phyloP scores from a whole-genome alignment of 2,329 filamentous ascomycete genomes.

The Coniochaeta sp. region DNA sequence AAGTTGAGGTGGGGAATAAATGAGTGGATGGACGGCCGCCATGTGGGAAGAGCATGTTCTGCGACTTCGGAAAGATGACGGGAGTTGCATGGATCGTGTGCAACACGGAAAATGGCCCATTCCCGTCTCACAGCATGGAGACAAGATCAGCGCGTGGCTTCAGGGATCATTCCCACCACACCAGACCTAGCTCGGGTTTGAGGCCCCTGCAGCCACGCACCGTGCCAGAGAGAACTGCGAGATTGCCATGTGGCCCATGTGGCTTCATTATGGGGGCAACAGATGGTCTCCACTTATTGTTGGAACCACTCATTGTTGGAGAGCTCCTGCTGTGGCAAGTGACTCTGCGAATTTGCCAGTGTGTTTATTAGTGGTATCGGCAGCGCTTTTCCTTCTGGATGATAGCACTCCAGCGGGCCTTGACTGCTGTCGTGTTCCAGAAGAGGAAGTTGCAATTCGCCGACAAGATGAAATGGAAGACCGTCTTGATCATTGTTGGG shows the following conservation, averaged over 20 bases:
- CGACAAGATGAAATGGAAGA: neutral
- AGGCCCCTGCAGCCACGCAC: neutral
- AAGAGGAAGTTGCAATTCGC: neutral
- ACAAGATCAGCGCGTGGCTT: slow-evolving; percentile 2
- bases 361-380: neutral
- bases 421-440: neutral
- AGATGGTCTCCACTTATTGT: neutral
- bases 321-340: neutral
- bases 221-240: neutral
- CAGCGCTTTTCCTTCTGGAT: neutral
- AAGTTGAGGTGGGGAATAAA: too few species aligned
- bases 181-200: neutral
- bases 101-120: neutral
- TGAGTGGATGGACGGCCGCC: neutral
- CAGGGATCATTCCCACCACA: slow-evolving; percentile 3
- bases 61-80: neutral
- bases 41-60: neutral
- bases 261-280: neutral
- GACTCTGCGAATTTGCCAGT: neutral
- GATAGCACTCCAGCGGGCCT: neutral
- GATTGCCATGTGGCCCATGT: slow-evolving; percentile 2
- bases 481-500: neutral
- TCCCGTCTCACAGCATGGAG: neutral
- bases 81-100: neutral
- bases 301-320: neutral